A percentile compares a stretch with the other conserved stretches of the same genome.
Evolutionary conservation across 2,329 filamentous ascomycete species (phyloP).

Genomic region (Nothomitra cinnamomea): DNA sequence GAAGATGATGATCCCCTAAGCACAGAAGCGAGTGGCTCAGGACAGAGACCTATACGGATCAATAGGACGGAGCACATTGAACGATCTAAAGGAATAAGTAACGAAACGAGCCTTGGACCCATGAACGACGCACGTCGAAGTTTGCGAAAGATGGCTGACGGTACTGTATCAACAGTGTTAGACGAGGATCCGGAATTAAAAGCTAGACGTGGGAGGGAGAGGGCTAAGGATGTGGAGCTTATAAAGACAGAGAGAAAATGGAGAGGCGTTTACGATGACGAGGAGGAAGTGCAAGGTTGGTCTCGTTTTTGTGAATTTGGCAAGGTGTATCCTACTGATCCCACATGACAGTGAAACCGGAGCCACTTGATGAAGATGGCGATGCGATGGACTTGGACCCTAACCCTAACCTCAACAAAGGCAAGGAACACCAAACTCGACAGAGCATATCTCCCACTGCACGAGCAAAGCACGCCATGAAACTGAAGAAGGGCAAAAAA

Average conservation of each 20-base stretch:
- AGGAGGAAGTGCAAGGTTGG: conserved; percentile 16
- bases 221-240: conserved; percentile 24
- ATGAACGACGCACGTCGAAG: conserved; percentile 23
- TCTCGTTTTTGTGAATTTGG: background rate
- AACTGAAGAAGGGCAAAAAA: background rate
- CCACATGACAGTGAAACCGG: conserved; percentile 26
- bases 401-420: conserved; percentile 5
- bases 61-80: conserved; percentile 38
- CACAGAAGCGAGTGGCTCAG: conserved; percentile 13
- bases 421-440: background rate
- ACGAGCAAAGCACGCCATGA: background rate
- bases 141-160: conserved; percentile 17
- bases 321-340: background rate
- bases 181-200: conserved; percentile 14
- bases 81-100: conserved; percentile 34
- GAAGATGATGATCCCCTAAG: conserved; percentile 22
- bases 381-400: conserved; percentile 20
- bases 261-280: conserved; percentile 27
- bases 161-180: conserved; percentile 20
- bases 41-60: conserved; percentile 36
- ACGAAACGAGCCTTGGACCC: conserved; percentile 31
- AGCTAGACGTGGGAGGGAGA: conserved; percentile 13
- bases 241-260: conserved; percentile 24
- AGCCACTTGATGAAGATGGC: conserved; percentile 31
- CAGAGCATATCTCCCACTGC: background rate